Conservation (phyloP, 257 asterid species). For the Nicotiana obtusifolia region DNA sequence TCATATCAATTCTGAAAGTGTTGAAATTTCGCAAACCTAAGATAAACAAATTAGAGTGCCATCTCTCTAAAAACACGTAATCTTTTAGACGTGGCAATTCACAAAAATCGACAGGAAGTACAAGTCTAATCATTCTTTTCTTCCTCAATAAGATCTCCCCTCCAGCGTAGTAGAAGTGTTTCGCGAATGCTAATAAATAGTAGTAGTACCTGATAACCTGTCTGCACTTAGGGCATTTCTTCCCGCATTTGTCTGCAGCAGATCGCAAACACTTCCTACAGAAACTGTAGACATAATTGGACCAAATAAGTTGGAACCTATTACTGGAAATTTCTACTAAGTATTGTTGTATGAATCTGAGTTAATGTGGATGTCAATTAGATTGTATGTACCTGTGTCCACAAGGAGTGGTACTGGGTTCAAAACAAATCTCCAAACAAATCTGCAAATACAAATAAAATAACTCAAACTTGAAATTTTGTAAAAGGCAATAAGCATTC, state of each 20-base stretch:
- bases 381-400: slow-evolving; percentile 80
- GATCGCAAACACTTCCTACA: slow-evolving; percentile 73
- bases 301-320: not conserved
- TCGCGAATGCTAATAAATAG: too few relatives aligned
- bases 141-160: too few relatives aligned
- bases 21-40: too few relatives aligned
- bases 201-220: slow-evolving; percentile 59
- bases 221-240: slow-evolving; percentile 89
- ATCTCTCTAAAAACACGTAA: too few relatives aligned
- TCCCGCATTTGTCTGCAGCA: slow-evolving; percentile 87
- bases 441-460: slow-evolving; percentile 39
- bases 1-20: not conserved
- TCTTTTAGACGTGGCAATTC: too few relatives aligned
- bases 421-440: slow-evolving; percentile 80
- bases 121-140: too few relatives aligned
- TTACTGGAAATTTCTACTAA: too few relatives aligned
- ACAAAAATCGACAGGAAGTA: too few relatives aligned
- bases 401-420: slow-evolving; percentile 89
- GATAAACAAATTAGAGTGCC: too few relatives aligned
- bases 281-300: slow-evolving; percentile 36
- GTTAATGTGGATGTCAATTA: not conserved
- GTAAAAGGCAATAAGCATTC: too few relatives aligned
- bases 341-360: too few relatives aligned
- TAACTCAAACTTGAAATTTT: not conserved
- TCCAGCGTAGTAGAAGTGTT: too few relatives aligned